Evolutionary conservation across 352 stramenopile genomes (phyloP), one percentile per base, ranked within the genome.

Genomic region (Phytopythium litorale): DNA sequence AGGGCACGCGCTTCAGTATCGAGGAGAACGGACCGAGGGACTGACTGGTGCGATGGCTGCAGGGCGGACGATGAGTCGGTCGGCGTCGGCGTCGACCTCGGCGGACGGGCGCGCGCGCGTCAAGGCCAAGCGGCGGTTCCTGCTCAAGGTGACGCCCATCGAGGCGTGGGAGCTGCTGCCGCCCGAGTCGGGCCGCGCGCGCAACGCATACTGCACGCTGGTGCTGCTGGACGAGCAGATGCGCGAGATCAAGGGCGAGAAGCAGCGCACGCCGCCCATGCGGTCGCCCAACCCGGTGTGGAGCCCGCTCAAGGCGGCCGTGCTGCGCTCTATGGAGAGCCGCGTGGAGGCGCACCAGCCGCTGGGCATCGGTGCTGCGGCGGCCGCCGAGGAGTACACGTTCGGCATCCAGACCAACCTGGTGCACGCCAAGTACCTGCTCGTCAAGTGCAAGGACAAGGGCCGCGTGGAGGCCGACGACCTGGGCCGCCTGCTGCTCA

Each of bases 401-500:
- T 94, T 95, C 66, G 87, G 87, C 51, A 92, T 88, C 52, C 76
- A 87, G 30, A 85, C 81, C 30, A 91, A 92, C 52, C 58, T 95
- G 9, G 64, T 74, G 52, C 74, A 81, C 30, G 87, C 87, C 61
- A 92, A 94, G 67, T 95, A 88, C 59, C 61, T 95, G 59, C 67
- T 93, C 15, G 76, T 95, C 7, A 95, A 95, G 59, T 95, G 87
- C 82, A 95, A 95, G 55, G 84, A 95, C 71, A 95, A 93, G 52
- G 87, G 87, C 11, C 81, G 86, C 25, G 84, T 95, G 12, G 84
- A 95, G 56, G 83, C 82, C 19, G 87, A 95, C 32, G 87, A 95
- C 58, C 62, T 95, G 13, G 87, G 87, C 0, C 82, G 87, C 0
- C 59, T 95, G 45, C 70, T 95, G 53, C 75, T 95, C 7, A 90